Evolutionary conservation across 148 eudicot species (phyloP).

Genomic region (Rhododendron ferrugineum): DNA sequence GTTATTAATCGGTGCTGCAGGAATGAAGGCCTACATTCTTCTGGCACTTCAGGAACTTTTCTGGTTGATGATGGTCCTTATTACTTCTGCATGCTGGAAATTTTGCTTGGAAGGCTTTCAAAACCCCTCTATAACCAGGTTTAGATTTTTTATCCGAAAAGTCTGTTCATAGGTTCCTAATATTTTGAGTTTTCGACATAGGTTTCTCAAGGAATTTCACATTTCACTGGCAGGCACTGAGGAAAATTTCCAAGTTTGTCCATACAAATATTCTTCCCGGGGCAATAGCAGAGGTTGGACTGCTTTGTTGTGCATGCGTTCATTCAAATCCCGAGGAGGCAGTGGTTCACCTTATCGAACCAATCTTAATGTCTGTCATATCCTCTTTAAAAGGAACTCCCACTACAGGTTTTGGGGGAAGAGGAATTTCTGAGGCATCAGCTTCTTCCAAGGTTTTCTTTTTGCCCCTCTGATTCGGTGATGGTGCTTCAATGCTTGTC

Average conservation of each 20-base stretch:
- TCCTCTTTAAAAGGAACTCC: slow-evolving; percentile 84
- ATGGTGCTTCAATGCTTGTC: slow-evolving; percentile 7
- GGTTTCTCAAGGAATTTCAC: slow-evolving; percentile 3
- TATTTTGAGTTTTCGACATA: neutral
- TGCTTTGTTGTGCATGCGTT: slow-evolving; percentile 96
- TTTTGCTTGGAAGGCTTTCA: slow-evolving; percentile 90
- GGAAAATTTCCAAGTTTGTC: slow-evolving; percentile 85
- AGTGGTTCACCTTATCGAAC: slow-evolving; percentile 66
- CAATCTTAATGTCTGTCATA: slow-evolving; percentile 58
- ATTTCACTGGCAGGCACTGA: slow-evolving; percentile 58
- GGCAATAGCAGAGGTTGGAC: slow-evolving; percentile 94
- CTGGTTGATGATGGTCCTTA: slow-evolving; percentile 97
- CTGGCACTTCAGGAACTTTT: slow-evolving; percentile 82
- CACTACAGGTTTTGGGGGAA: slow-evolving; percentile 66
- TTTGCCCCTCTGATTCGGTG: neutral
- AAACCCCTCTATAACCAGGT: slow-evolving; percentile 86
- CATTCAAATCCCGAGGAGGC: slow-evolving; percentile 85
- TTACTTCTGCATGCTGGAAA: slow-evolving; percentile 94
- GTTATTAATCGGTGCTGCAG: slow-evolving; percentile 35
- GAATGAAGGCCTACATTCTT: slow-evolving; percentile 69
- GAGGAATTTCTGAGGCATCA: slow-evolving; percentile 37
- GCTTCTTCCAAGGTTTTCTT: slow-evolving; percentile 46
- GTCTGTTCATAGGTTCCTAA: neutral
- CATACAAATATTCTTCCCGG: slow-evolving; percentile 90
- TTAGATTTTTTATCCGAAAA: slow-evolving; percentile 3